Conservation (phyloP, 192 early-diverging fungal genomes). For the Mortierella hygrophila region DNA sequence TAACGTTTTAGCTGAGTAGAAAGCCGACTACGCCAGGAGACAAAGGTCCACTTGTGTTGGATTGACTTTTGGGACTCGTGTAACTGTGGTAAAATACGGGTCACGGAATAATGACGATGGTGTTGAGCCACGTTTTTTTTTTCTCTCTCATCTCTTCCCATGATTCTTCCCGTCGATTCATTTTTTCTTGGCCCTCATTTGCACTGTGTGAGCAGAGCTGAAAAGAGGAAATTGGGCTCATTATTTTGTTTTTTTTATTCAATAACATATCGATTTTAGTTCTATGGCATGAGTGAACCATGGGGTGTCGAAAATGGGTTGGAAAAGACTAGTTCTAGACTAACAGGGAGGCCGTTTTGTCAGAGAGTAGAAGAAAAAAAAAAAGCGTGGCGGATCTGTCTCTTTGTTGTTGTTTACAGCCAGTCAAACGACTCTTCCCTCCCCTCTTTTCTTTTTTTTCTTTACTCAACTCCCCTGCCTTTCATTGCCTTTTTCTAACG, state of each 20-base stretch:
- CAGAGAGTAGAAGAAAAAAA: neutral
- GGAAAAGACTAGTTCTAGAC: neutral
- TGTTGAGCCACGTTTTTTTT: conserved; percentile 1
- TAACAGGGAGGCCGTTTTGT: neutral
- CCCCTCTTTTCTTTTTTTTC: neutral
- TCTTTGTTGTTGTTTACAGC: neutral
- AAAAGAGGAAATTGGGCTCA: neutral
- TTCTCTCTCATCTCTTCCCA: neutral
- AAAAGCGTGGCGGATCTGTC: neutral
- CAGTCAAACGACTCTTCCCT: neutral
- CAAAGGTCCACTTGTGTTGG: neutral
- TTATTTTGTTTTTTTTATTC: neutral
- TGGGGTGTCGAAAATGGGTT: neutral
- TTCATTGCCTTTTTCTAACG: neutral
- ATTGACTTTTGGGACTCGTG: neutral
- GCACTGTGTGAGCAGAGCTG: neutral
- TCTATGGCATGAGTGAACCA: neutral
- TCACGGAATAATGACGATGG: conserved; percentile 4
- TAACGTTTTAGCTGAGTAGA: neutral
- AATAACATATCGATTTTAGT: neutral
- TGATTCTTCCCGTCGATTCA: neutral
- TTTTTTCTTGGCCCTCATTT: neutral
- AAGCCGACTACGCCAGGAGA: conserved; percentile 1
- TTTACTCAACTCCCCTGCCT: neutral
- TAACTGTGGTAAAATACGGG: neutral